Percentiles rank a stretch among this genome's conserved stretches.
Evolutionary conservation across 2,329 filamentous ascomycete species (phyloP).

Genomic region (Mycocentrospora acerina): DNA sequence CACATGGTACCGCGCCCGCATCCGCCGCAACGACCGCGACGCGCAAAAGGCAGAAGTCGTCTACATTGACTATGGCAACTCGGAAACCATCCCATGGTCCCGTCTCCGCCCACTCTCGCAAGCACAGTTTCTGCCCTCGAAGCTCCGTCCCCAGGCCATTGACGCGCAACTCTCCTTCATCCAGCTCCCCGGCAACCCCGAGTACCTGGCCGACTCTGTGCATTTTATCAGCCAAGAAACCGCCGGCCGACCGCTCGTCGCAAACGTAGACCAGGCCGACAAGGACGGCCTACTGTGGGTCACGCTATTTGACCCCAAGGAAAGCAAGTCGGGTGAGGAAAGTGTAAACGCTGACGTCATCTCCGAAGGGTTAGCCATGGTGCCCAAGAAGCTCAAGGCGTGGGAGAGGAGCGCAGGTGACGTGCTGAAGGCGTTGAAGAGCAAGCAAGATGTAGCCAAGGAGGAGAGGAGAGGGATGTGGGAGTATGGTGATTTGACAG

Average conservation of each 20-base stretch:
- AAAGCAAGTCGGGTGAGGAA: slow-evolving; percentile 63
- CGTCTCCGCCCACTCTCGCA: slow-evolving; percentile 78
- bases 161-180: slow-evolving; percentile 87
- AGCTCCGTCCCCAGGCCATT: slow-evolving; percentile 81
- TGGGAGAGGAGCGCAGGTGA: slow-evolving; percentile 81
- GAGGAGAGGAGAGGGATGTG: slow-evolving; percentile 81
- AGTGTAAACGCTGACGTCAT: slow-evolving; percentile 90
- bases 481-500: slow-evolving; percentile 97
- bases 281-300: slow-evolving; percentile 83
- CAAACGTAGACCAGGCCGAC: slow-evolving; percentile 82
- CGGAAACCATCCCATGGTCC: slow-evolving; percentile 82
- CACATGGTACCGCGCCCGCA: slow-evolving; percentile 90
- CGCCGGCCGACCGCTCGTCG: slow-evolving; percentile 76
- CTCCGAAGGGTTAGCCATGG: slow-evolving; percentile 81
- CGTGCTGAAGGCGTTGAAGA: slow-evolving; percentile 70
- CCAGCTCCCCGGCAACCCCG: slow-evolving; percentile 77
- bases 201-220: slow-evolving; percentile 78
- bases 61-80: slow-evolving; percentile 97
- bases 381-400: slow-evolving; percentile 84
- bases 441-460: slow-evolving; percentile 78
- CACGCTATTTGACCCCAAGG: slow-evolving; percentile 80
- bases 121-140: slow-evolving; percentile 70
- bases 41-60: slow-evolving; percentile 83
- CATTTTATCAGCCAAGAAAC: slow-evolving; percentile 74
- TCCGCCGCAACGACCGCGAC: slow-evolving; percentile 89